Base-by-base conservation (phyloP, 352 stramenopile genomes). In the Globisporangium iwayamae region DNA sequence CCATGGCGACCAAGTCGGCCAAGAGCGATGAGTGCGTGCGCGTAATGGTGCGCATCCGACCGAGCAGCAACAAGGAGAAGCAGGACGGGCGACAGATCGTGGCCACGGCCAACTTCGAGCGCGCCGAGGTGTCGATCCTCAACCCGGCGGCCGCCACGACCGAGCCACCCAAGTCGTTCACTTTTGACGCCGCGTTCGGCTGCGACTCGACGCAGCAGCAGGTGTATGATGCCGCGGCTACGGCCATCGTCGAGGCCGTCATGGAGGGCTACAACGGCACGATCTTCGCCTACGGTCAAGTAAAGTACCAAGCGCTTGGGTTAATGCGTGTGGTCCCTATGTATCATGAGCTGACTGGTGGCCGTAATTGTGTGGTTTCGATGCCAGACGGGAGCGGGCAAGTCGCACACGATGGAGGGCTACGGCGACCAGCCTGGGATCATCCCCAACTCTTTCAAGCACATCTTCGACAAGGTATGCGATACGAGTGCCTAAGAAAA, bases 1-100 rank as follows among this genome's bases (percentile, higher is more conserved):
- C 41, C 30, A 85, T 80, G 71, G 69, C 72, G 53, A 71, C 68
- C 7, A 79, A 83, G 62, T 55, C 66, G 10, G 69, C 76, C 60
- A 92, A 92, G 71, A 83, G 76, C 54, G 85, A 93, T 70, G 96
- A 99, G 66, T 97, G 90, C 60, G 96, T 99, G 16, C 96, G 96
- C 57, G 96, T 99, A 20, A 96, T 99, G 68, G 96, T 99, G 56
- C 90, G 96, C 62, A 96, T 98, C 67, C 93, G 97, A 6, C 97
- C 97, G 32, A 91, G 98, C 67, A 98, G 87, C 76, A 86, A 72
- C 52, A 98, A 97, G 67, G 96, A 99, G 73, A 88, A 91, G 63
- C 91, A 98, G 70, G 93, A 98, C 67, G 93, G 92, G 11, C 89
- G 96, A 20, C 75, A 78, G 50, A 73, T 81, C 51, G 78, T 91